Evolutionary conservation across 352 stramenopile genomes (phyloP).

Genomic region (Thalassiosira mediterranea): DNA sequence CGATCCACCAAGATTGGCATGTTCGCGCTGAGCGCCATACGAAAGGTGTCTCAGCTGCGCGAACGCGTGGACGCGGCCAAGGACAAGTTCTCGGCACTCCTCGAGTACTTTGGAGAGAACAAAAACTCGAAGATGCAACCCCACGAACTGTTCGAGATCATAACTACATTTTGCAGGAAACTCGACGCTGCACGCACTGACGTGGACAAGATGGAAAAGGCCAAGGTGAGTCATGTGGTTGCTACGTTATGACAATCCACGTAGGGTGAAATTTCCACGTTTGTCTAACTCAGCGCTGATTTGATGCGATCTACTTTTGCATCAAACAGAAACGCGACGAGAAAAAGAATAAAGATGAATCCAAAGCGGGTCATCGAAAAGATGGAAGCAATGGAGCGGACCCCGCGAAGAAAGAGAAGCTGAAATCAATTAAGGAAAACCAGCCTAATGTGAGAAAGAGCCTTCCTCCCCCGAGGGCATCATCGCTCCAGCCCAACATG

Average conservation of each 20-base stretch:
- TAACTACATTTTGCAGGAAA: constrained; percentile 77
- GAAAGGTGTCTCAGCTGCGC: constrained; percentile 75
- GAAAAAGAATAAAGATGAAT: constrained; percentile 28
- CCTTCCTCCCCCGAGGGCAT: constrained; percentile 19
- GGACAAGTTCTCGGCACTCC: constrained; percentile 69
- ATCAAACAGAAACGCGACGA: constrained; percentile 37
- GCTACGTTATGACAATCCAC: not conserved
- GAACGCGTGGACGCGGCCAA: constrained; percentile 77
- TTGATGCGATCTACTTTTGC: not conserved
- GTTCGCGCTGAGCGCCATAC: constrained; percentile 81
- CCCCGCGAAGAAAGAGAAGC: constrained; percentile 9
- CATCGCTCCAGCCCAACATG: constrained; percentile 43
- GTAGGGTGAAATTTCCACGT: not conserved
- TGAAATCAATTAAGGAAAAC: constrained; percentile 30
- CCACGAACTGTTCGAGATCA: constrained; percentile 84
- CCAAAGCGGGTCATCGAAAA: too few relatives aligned
- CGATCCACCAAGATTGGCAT: constrained; percentile 76
- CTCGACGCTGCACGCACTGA: constrained; percentile 77
- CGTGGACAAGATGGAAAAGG: constrained; percentile 69
- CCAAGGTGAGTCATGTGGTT: constrained; percentile 62
- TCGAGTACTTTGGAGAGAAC: constrained; percentile 86
- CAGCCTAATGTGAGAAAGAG: constrained; percentile 3
- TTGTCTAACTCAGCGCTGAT: not conserved
- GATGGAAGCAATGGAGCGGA: too few relatives aligned
- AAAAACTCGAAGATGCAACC: constrained; percentile 71